phyloP scores from a whole-genome alignment of 139 green algal genomes.

The Trebouxia sp. region DNA sequence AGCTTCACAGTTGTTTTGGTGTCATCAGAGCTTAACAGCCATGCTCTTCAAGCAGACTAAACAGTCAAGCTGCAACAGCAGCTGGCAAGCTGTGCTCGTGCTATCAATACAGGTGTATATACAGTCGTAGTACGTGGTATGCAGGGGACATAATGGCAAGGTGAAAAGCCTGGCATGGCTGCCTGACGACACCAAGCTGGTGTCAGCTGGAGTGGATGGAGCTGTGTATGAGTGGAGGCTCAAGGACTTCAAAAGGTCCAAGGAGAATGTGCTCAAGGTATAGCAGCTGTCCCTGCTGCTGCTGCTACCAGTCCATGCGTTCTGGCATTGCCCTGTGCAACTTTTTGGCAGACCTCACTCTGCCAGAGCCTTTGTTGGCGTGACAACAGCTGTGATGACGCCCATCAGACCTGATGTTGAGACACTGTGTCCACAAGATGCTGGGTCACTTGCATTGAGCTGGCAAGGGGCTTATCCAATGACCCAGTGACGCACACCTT shows the following conservation, averaged over 20 bases:
- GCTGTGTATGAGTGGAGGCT: slow-evolving; percentile 91
- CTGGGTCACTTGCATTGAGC: background rate
- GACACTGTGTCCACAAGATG: too few species aligned
- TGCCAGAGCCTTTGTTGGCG: too few species aligned
- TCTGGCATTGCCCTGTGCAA: too few species aligned
- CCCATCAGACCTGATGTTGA: too few species aligned
- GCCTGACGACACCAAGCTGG: slow-evolving; percentile 69
- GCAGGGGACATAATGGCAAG: slow-evolving; percentile 79
- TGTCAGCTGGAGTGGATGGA: slow-evolving; percentile 82
- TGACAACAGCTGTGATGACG: too few species aligned
- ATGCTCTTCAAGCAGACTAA: background rate
- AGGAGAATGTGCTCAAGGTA: slow-evolving; percentile 77
- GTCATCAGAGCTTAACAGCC: background rate
- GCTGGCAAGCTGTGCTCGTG: background rate
- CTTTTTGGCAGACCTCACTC: too few species aligned
- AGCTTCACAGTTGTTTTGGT: too few species aligned
- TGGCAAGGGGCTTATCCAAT: too few species aligned
- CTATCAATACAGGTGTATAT: background rate
- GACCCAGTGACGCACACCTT: too few species aligned
- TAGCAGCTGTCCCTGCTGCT: too few species aligned
- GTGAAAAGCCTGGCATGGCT: slow-evolving; percentile 74
- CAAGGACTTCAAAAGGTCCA: slow-evolving; percentile 65
- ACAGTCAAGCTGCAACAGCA: background rate
- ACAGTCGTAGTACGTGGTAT: too few species aligned
- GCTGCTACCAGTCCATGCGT: too few species aligned